Conservation (phyloP, 805 yeast species). For the Naumovozyma castellii region DNA sequence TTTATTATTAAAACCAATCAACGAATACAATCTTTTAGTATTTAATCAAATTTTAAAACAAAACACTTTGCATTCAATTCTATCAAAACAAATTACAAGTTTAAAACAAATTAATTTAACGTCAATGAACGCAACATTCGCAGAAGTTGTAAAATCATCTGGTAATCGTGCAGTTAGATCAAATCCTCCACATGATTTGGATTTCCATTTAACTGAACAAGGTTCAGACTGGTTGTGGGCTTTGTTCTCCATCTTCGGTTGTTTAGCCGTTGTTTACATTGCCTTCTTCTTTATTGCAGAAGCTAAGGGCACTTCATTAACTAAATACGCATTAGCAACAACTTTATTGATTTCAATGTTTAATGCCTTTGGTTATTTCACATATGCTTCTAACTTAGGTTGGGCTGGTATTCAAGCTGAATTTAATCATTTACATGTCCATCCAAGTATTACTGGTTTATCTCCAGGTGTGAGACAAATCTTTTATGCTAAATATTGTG, state of each 20-base stretch:
- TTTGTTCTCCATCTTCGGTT: slow-evolving; percentile 34
- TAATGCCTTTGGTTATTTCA: slow-evolving; percentile 34
- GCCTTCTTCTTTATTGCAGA: slow-evolving; percentile 12
- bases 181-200: slow-evolving; percentile 38
- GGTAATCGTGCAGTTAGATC: slow-evolving; percentile 34
- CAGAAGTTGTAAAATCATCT: slow-evolving; percentile 18
- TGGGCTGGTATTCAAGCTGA: slow-evolving; percentile 34
- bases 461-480: slow-evolving; percentile 33
- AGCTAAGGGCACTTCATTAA: slow-evolving; percentile 13
- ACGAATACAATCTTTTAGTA: neutral
- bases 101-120: slow-evolving; percentile 1
- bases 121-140: slow-evolving; percentile 5
- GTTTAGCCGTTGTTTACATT: slow-evolving; percentile 19
- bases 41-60: neutral
- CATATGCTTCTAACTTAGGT: slow-evolving; percentile 40
- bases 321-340: slow-evolving; percentile 27
- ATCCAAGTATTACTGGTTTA: slow-evolving; percentile 17
- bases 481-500: slow-evolving; percentile 37
- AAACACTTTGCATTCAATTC: neutral
- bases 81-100: neutral
- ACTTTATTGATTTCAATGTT: slow-evolving; percentile 33
- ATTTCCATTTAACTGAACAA: slow-evolving; percentile 43
- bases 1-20: neutral
- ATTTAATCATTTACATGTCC: slow-evolving; percentile 33
- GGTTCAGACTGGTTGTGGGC: slow-evolving; percentile 69